phyloP scores from a whole-genome alignment of 2,329 filamentous ascomycete species.

The Chaetoscypha palmicola region DNA sequence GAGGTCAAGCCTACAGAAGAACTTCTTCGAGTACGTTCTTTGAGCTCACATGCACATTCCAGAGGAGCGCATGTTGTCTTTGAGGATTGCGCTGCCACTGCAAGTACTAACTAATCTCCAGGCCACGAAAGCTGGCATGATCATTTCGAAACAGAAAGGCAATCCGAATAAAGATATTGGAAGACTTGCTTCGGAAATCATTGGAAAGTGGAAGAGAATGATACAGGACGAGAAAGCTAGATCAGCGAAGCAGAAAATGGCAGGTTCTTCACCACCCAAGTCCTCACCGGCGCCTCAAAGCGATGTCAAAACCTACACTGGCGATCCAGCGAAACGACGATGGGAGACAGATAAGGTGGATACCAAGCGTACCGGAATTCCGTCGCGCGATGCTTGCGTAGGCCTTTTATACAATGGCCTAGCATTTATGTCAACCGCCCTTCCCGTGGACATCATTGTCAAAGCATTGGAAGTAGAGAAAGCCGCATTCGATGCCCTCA shows the following conservation, averaged over 20 bases:
- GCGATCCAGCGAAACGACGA: constrained; percentile 71
- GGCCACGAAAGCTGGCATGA: constrained; percentile 85
- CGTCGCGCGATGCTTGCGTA: constrained; percentile 74
- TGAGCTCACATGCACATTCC: constrained; percentile 18
- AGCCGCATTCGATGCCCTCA: constrained; percentile 64
- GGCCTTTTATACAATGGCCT: constrained; percentile 92
- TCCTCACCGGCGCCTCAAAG: constrained; percentile 31
- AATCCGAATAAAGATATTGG: constrained; percentile 79
- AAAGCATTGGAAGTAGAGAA: constrained; percentile 76
- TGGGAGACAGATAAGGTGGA: constrained; percentile 77
- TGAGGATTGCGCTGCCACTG: background rate
- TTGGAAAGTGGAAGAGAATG: constrained; percentile 78
- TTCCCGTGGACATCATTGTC: constrained; percentile 63
- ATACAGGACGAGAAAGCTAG: constrained; percentile 60
- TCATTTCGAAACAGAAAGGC: constrained; percentile 71
- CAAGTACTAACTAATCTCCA: constrained; percentile 29
- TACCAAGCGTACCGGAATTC: constrained; percentile 65
- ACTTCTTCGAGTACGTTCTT: constrained; percentile 62
- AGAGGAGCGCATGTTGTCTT: constrained; percentile 6
- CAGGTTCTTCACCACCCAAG: constrained; percentile 22
- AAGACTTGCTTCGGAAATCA: constrained; percentile 70
- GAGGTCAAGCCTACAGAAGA: constrained; percentile 82
- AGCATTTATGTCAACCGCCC: constrained; percentile 61
- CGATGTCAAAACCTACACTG: constrained; percentile 45
- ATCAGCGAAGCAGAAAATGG: constrained; percentile 33